Percentiles rank a stretch among this genome's conserved stretches.
phyloP scores from a whole-genome alignment of 768 basidiomycete genomes.

The Tricholoma terreum region DNA sequence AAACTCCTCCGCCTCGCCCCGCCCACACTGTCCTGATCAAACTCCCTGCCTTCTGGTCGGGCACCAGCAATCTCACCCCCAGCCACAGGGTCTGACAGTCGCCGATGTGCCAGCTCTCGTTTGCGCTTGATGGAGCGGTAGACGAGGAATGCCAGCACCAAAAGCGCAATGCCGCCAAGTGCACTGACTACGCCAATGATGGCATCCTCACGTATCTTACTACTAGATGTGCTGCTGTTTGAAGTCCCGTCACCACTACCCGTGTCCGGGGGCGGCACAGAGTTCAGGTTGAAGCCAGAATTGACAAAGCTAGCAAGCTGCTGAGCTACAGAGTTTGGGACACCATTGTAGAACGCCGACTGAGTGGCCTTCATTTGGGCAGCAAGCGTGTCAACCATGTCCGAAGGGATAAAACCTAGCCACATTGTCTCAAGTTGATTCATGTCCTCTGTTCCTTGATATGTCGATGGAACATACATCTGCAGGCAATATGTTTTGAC shows the following conservation, averaged over 20 bases:
- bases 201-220: constrained; percentile 67
- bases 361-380: constrained; percentile 57
- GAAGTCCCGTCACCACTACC: constrained; percentile 18
- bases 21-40: constrained; percentile 74
- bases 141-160: constrained; percentile 70
- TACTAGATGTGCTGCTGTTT: constrained; percentile 25
- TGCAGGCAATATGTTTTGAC: constrained; percentile 54
- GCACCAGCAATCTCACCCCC: constrained; percentile 35
- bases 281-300: constrained; percentile 57
- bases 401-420: constrained; percentile 63
- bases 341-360: constrained; percentile 64
- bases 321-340: constrained; percentile 40
- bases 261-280: constrained; percentile 39
- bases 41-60: constrained; percentile 65
- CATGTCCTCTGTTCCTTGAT: constrained; percentile 45
- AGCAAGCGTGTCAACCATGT: constrained; percentile 56
- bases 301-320: constrained; percentile 69
- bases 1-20: constrained; percentile 73
- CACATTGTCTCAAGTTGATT: constrained; percentile 62
- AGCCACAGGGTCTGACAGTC: constrained; percentile 58
- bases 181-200: constrained; percentile 90
- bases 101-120: constrained; percentile 65
- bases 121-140: constrained; percentile 66
- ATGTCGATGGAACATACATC: constrained; percentile 64
- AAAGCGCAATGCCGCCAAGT: constrained; percentile 72